These are phyloP conservation scores for Entonaema liquescens DNA, from an alignment of 495 filamentous ascomycete genomes.

Conservation along the genomic window DNA sequence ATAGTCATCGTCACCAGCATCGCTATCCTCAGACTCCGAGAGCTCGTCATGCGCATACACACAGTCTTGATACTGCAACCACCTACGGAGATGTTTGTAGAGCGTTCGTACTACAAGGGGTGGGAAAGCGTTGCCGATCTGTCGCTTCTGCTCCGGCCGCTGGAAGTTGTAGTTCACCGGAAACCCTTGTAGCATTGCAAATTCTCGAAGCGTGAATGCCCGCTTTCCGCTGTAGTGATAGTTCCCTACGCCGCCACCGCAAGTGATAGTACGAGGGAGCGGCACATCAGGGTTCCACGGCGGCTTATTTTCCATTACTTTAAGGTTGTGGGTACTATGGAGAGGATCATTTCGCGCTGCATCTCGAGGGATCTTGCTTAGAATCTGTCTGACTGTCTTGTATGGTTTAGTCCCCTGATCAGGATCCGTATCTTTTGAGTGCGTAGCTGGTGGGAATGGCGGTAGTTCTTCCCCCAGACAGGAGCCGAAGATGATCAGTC, in stretches of 20 bases:
- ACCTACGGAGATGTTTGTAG: constrained; percentile 64
- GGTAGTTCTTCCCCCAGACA: constrained; percentile 81
- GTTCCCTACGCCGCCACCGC: constrained; percentile 69
- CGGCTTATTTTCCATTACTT: constrained; percentile 42
- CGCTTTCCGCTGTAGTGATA: constrained; percentile 77
- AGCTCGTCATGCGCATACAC: constrained; percentile 29
- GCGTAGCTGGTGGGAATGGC: constrained; percentile 71
- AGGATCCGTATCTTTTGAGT: constrained; percentile 54
- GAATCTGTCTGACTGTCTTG: constrained; percentile 42
- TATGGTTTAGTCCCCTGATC: constrained; percentile 56
- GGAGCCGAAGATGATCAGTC: constrained; percentile 81
- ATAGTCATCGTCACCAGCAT: constrained; percentile 22
- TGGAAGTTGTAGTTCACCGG: constrained; percentile 70
- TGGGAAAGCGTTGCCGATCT: constrained; percentile 91
- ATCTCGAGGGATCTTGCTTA: constrained; percentile 49
- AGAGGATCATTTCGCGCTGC: constrained; percentile 57
- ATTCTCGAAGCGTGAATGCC: constrained; percentile 74
- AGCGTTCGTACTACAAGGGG: constrained; percentile 68
- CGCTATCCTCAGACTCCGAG: constrained; percentile 30
- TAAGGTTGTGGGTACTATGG: constrained; percentile 41
- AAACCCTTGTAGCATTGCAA: constrained; percentile 80
- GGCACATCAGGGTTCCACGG: constrained; percentile 55
- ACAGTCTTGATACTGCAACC: constrained; percentile 66
- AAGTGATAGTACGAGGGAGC: constrained; percentile 71
- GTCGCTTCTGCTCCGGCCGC: constrained; percentile 61